A percentile compares a stretch with the other conserved stretches of the same genome.
phyloP scores from a whole-genome alignment of 495 filamentous ascomycete genomes.

The Collariella sp. region DNA sequence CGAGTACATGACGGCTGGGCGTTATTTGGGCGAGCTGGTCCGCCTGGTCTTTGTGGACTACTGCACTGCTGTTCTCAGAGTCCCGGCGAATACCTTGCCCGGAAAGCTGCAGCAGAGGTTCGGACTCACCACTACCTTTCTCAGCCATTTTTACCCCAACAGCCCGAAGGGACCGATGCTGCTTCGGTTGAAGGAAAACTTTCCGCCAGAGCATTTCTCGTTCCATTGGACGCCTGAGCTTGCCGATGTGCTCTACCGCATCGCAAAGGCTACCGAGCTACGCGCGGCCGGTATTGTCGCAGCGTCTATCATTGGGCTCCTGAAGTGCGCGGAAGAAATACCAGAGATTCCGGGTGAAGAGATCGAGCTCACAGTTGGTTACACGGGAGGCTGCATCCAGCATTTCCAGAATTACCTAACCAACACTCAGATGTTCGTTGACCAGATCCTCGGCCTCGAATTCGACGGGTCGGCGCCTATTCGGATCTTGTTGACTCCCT shows the following conservation, averaged over 20 bases:
- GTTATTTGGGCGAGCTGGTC: constrained; percentile 78
- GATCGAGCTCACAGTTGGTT: constrained; percentile 60
- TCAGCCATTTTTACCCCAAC: constrained; percentile 54
- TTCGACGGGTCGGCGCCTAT: constrained; percentile 47
- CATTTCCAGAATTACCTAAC: constrained; percentile 65
- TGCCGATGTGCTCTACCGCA: constrained; percentile 48
- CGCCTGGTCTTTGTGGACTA: constrained; percentile 63
- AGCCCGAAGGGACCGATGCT: constrained; percentile 41
- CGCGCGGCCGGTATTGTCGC: constrained; percentile 66
- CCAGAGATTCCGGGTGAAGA: constrained; percentile 13
- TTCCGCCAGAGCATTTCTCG: constrained; percentile 41
- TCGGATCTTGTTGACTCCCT: constrained; percentile 56
- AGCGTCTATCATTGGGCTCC: constrained; percentile 58
- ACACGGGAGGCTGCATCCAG: constrained; percentile 70
- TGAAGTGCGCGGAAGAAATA: constrained; percentile 60
- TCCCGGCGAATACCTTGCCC: constrained; percentile 41
- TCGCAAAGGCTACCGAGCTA: constrained; percentile 55
- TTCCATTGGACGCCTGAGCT: constrained; percentile 53
- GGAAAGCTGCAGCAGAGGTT: constrained; percentile 52
- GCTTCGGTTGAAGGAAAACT: constrained; percentile 43
- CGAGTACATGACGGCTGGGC: constrained; percentile 79
- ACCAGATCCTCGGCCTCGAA: constrained; percentile 52
- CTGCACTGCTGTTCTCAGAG: constrained; percentile 39
- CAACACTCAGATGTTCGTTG: constrained; percentile 58
- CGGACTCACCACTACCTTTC: constrained; percentile 61